phyloP scores from a whole-genome alignment of 257 asterid species.

The Solanum megistacrolobum region DNA sequence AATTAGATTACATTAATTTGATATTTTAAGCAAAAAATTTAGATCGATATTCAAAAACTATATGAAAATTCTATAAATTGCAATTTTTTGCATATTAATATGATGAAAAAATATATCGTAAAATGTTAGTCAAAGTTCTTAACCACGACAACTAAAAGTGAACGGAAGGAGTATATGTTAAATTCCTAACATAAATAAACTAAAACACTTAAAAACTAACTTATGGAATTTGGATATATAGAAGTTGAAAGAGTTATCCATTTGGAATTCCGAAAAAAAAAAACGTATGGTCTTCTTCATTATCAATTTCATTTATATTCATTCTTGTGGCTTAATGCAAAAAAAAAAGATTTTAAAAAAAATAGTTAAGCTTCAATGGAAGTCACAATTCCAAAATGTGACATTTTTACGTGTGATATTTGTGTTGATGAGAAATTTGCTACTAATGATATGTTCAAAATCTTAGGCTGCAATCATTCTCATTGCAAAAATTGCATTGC shows the following conservation, averaged over 20 bases:
- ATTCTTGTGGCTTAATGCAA: background rate
- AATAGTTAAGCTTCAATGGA: background rate
- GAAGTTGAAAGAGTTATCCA: background rate
- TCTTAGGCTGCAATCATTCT: conserved; percentile 34
- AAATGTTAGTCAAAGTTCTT: too few species aligned
- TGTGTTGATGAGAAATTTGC: conserved; percentile 38
- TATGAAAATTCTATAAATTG: too few species aligned
- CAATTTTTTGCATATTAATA: too few species aligned
- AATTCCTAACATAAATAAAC: too few species aligned
- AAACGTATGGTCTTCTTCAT: background rate
- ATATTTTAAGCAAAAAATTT: too few species aligned
- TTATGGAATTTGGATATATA: background rate
- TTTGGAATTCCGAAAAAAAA: background rate
- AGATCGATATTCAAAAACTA: too few species aligned
- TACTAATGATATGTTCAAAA: conserved; percentile 4
- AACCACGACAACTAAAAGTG: too few species aligned
- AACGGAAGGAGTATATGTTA: too few species aligned
- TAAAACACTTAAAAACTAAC: too few species aligned
- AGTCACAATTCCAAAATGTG: background rate
- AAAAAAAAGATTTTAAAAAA: background rate
- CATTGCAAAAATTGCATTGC: conserved; percentile 37
- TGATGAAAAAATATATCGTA: too few species aligned
- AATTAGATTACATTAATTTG: too few species aligned
- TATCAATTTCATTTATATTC: background rate
- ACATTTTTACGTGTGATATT: conserved; percentile 34